phyloP scores from a whole-genome alignment of 805 yeast genomes.

The Ogataea angusta region DNA sequence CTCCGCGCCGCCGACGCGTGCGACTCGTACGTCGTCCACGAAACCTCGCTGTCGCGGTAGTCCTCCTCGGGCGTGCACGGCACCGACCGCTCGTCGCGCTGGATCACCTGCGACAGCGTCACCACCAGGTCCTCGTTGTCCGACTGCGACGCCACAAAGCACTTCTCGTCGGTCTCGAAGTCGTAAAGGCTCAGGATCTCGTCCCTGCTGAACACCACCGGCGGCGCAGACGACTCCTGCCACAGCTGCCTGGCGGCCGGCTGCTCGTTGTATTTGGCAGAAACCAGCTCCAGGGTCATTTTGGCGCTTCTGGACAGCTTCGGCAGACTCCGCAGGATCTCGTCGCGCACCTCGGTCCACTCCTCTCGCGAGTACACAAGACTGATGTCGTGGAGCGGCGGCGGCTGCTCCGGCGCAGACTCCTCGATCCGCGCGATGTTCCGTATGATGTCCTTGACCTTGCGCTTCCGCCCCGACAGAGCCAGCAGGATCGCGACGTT shows the following conservation, averaged over 20 bases:
- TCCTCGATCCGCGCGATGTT: conserved; percentile 20
- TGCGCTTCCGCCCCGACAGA: conserved; percentile 31
- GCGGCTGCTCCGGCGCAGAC: not conserved
- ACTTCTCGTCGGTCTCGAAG: conserved; percentile 15
- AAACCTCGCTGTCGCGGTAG: conserved; percentile 7
- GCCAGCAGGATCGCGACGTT: conserved; percentile 23
- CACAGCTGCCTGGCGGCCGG: conserved; percentile 9
- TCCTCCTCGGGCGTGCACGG: conserved; percentile 20
- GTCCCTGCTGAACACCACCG: conserved; percentile 17
- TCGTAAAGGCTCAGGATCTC: conserved; percentile 20
- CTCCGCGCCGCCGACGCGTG: not conserved
- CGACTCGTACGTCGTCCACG: conserved; percentile 8
- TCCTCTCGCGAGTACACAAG: conserved; percentile 29
- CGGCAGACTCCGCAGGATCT: conserved; percentile 25
- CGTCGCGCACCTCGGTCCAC: conserved; percentile 27
- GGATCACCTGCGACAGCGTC: conserved; percentile 20
- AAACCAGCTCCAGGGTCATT: conserved; percentile 24
- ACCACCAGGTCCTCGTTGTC: conserved; percentile 14
- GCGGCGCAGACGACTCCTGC: conserved; percentile 20
- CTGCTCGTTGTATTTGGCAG: conserved; percentile 20
- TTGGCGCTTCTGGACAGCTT: conserved; percentile 25
- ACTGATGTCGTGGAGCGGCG: conserved; percentile 10
- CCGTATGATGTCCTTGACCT: conserved; percentile 27
- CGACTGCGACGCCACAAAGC: conserved; percentile 17
- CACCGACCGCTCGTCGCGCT: conserved; percentile 4